phyloP scores from a whole-genome alignment of 1,139 yeast genomes.

The Blastobotrys malaysiensis region DNA sequence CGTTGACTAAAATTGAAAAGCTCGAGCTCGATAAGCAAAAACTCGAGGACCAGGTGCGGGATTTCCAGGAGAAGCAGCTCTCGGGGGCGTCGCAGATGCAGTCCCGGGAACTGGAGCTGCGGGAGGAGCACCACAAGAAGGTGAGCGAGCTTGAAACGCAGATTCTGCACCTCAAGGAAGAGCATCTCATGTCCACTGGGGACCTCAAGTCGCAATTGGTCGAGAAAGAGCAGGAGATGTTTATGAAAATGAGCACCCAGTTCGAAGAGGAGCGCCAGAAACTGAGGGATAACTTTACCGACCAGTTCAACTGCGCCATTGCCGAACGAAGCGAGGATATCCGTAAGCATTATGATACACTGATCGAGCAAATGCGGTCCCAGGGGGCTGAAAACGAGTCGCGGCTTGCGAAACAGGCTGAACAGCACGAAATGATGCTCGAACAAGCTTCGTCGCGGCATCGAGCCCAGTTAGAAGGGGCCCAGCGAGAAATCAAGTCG shows the following conservation, averaged over 20 bases:
- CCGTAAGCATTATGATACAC: not conserved
- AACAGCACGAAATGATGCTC: not conserved
- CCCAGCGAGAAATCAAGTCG: slow-evolving; percentile 17
- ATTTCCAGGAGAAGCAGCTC: slow-evolving; percentile 20
- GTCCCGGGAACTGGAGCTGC: not conserved
- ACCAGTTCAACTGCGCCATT: not conserved
- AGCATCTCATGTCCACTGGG: slow-evolving; percentile 24
- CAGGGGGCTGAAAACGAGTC: not conserved
- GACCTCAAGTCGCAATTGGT: slow-evolving; percentile 26
- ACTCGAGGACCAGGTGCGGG: slow-evolving; percentile 33
- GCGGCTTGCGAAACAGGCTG: not conserved
- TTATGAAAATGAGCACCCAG: slow-evolving; percentile 15
- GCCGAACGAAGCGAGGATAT: not conserved
- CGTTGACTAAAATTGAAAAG: slow-evolving; percentile 21
- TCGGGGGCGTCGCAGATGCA: not conserved
- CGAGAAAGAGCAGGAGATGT: slow-evolving; percentile 17
- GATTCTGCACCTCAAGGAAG: slow-evolving; percentile 12
- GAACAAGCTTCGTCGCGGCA: slow-evolving; percentile 9
- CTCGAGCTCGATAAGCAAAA: slow-evolving; percentile 40
- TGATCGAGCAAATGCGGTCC: not conserved
- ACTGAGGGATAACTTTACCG: slow-evolving; percentile 17
- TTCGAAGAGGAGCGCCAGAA: slow-evolving; percentile 19
- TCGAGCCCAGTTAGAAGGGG: slow-evolving; percentile 5
- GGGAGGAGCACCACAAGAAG: not conserved
- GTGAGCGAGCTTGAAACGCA: slow-evolving; percentile 11